phyloP scores from a whole-genome alignment of 2,329 filamentous ascomycete species.

The Remersonia thermophila region DNA sequence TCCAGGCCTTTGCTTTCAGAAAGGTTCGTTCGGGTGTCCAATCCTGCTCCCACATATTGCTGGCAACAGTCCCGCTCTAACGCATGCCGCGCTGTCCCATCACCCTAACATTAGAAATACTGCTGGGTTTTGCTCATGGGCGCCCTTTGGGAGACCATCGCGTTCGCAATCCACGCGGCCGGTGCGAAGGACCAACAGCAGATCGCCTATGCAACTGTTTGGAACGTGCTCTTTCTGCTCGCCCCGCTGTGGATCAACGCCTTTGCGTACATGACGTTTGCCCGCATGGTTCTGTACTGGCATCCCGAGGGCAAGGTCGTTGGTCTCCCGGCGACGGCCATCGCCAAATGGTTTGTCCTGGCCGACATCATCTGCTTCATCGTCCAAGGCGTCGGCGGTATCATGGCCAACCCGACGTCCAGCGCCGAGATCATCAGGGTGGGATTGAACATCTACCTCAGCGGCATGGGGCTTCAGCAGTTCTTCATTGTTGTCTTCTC shows the following conservation, averaged over 20 bases:
- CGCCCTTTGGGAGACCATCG: constrained; percentile 26
- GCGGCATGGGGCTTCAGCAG: constrained; percentile 26
- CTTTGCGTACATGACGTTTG: constrained; percentile 33
- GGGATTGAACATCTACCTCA: constrained; percentile 29
- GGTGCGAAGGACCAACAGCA: constrained; percentile 28
- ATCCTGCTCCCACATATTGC: too few species aligned
- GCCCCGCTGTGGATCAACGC: constrained; percentile 34
- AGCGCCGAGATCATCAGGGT: constrained; percentile 17
- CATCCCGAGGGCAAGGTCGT: constrained; percentile 24
- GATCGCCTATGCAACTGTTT: constrained; percentile 19
- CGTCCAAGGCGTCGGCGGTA: constrained; percentile 30
- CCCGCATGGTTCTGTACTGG: constrained; percentile 27
- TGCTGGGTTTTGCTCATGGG: constrained; percentile 30
- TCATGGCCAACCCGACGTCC: constrained; percentile 21
- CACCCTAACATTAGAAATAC: constrained; percentile 2
- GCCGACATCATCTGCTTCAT: constrained; percentile 36
- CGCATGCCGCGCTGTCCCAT: not conserved
- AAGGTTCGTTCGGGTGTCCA: constrained; percentile 7
- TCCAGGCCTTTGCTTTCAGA: constrained; percentile 14
- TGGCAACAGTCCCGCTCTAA: not conserved
- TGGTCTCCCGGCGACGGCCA: constrained; percentile 21
- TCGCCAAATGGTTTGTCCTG: constrained; percentile 35
- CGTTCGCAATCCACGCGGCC: constrained; percentile 26
- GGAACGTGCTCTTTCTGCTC: constrained; percentile 28
- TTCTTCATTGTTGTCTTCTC: constrained; percentile 27